Percentiles rank a stretch among this genome's conserved stretches.
Conservation (phyloP, 106 monocot species). For the Allium fistulosum region DNA sequence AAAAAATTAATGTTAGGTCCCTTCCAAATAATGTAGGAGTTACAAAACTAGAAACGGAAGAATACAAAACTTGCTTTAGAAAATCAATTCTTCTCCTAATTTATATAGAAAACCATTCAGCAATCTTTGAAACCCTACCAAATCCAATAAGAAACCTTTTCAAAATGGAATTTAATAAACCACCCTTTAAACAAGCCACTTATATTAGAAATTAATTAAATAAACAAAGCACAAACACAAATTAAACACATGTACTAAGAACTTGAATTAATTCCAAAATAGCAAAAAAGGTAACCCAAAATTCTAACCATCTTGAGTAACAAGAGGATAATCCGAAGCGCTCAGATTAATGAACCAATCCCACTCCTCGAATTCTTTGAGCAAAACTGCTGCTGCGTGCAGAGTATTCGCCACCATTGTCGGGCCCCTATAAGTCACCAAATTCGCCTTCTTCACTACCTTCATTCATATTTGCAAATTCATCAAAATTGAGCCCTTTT, state of each 20-base stretch:
- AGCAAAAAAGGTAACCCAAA: not conserved
- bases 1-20: too few relatives aligned
- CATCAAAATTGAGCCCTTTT: too few relatives aligned
- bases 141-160: not conserved
- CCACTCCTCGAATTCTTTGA: slow-evolving; percentile 43
- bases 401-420: slow-evolving; percentile 71
- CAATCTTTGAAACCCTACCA: too few relatives aligned
- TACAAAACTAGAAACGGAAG: too few relatives aligned
- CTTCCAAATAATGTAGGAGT: too few relatives aligned
- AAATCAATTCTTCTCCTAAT: too few relatives aligned
- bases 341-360: slow-evolving; percentile 70
- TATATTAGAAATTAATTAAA: not conserved
- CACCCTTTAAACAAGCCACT: not conserved
- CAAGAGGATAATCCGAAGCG: slow-evolving; percentile 61
- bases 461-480: too few relatives aligned
- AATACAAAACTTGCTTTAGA: too few relatives aligned
- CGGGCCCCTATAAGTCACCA: slow-evolving; percentile 55
- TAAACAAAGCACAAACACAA: not conserved
- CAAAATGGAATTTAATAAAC: not conserved
- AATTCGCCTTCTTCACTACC: slow-evolving; percentile 22
- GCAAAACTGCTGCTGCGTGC: slow-evolving; percentile 47
- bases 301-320: slow-evolving; percentile 53
- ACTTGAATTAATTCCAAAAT: not conserved
- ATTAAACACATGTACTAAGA: not conserved
- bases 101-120: too few relatives aligned